Evolutionary conservation across 805 yeast species (phyloP).

Genomic region (Lipomyces spencermartinsiae): DNA sequence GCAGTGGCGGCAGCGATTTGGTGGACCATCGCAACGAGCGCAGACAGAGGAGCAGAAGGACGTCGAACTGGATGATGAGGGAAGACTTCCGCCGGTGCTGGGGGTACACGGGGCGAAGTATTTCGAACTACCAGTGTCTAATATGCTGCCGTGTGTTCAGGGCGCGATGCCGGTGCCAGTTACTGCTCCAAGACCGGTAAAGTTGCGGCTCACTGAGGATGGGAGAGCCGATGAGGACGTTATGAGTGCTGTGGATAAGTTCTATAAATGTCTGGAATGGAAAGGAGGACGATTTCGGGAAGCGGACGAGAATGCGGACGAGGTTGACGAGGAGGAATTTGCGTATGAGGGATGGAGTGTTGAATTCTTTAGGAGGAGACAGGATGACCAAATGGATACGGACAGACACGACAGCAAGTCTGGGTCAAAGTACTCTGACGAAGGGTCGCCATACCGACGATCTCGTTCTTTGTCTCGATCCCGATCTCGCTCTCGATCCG

Average conservation of each 20-base stretch:
- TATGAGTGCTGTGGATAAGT: constrained; percentile 21
- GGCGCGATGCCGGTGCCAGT: constrained; percentile 11
- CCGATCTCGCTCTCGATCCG: constrained; percentile 1
- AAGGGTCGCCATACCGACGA: neutral
- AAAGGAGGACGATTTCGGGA: constrained; percentile 16
- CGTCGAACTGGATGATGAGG: neutral
- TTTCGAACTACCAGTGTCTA: constrained; percentile 38
- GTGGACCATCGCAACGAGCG: neutral
- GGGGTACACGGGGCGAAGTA: constrained; percentile 25
- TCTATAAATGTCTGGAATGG: constrained; percentile 21
- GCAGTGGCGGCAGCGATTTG: neutral
- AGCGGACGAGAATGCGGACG: constrained; percentile 13
- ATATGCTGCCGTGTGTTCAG: constrained; percentile 28
- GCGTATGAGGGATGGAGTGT: constrained; percentile 27
- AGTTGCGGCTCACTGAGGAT: neutral
- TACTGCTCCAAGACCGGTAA: constrained; percentile 15
- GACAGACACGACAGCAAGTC: neutral
- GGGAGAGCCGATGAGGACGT: constrained; percentile 8
- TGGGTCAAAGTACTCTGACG: neutral
- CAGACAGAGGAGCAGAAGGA: neutral
- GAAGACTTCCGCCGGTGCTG: constrained; percentile 22
- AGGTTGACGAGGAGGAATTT: constrained; percentile 10
- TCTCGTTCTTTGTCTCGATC: constrained; percentile 11
- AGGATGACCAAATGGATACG: constrained; percentile 6
- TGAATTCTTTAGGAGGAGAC: constrained; percentile 12